These are phyloP conservation scores for Centrapalus pauciflorus DNA, from an alignment of 129 eudicot species.

Conservation along the genomic window DNA sequence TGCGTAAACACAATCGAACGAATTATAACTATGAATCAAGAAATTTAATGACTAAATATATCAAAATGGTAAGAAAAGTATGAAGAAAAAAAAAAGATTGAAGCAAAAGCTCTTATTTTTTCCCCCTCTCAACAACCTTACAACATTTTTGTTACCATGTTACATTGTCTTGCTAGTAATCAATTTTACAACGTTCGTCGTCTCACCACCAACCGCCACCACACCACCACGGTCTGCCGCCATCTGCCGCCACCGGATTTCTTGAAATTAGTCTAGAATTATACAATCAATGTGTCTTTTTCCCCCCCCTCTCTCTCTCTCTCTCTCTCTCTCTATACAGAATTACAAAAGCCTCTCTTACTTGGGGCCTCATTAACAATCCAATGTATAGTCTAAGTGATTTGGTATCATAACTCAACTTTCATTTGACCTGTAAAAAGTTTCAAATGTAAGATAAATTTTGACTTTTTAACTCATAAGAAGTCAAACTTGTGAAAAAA, in stretches of 20 bases:
- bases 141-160: conserved; percentile 9
- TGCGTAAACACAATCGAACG: background rate
- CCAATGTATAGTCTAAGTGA: conserved; percentile 9
- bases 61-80: conserved; percentile 23
- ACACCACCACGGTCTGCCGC: background rate
- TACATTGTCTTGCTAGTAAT: conserved; percentile 19
- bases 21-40: background rate
- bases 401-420: conserved; percentile 50
- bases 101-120: background rate
- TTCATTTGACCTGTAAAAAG: conserved; percentile 50
- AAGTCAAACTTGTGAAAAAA: conserved; percentile 27
- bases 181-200: conserved; percentile 12
- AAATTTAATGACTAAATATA: conserved; percentile 18
- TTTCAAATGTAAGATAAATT: conserved; percentile 8
- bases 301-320: too few species aligned
- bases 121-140: conserved; percentile 16
- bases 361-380: conserved; percentile 37
- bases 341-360: conserved; percentile 37
- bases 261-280: conserved; percentile 40
- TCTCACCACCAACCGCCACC: background rate
- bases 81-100: conserved; percentile 3
- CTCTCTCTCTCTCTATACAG: conserved; percentile 43
- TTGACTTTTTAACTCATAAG: background rate
- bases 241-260: conserved; percentile 5
- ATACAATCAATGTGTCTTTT: conserved; percentile 27